Evolutionary conservation across 768 basidiomycete genomes (phyloP), one percentile per base, ranked within the genome.

Genomic region (Leccinum disarticulatum): DNA sequence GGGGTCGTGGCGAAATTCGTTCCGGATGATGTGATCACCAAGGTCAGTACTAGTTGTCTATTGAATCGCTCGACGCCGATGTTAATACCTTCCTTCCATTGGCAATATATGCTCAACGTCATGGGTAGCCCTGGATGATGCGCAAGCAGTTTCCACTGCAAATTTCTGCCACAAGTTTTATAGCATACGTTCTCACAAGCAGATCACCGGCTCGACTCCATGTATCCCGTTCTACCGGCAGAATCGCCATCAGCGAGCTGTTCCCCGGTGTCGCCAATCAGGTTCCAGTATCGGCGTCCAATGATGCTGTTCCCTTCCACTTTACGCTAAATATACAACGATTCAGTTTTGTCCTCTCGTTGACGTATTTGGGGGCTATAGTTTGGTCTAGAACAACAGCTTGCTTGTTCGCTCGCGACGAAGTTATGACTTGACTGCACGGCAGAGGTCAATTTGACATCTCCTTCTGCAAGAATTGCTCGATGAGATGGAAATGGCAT

Each of bases 121-220:
- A 96, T 98, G 92, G 77, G 81, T 49, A 83, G 82, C 2, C 86
- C 3, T 99, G 96, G 96, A 83, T 91, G 60, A 94, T 98, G 86
- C 87, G 97, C 60, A 98, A 97, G 77, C 95, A 98, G 75, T 97
- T 98, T 74, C 88, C 95, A 9, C 73, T 90, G 43, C 95, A 98
- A 70, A 79, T 94, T 38, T 93, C 97, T 6, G 83, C 91, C 1
- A 86, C 85, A 47, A 89, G 91, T 66, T 98, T 98, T 81, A 88
- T 96, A 85, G 94, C 94, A 15, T 96, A 90, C 70, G 79, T 91
- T 64, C 80, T 98, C 33, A 88, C 89, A 27, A 91, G 90, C 69
- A 87, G 96, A 48, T 81, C 85, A 9, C 96, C 96, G 0, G 78
- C 83, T 11, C 86, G 95, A 19, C 94, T 96, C 81, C 87, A 93